Percentiles rank a stretch among this genome's conserved stretches.
phyloP scores from a whole-genome alignment of 2,329 filamentous ascomycete species.

The Cordyceps tenuipes region DNA sequence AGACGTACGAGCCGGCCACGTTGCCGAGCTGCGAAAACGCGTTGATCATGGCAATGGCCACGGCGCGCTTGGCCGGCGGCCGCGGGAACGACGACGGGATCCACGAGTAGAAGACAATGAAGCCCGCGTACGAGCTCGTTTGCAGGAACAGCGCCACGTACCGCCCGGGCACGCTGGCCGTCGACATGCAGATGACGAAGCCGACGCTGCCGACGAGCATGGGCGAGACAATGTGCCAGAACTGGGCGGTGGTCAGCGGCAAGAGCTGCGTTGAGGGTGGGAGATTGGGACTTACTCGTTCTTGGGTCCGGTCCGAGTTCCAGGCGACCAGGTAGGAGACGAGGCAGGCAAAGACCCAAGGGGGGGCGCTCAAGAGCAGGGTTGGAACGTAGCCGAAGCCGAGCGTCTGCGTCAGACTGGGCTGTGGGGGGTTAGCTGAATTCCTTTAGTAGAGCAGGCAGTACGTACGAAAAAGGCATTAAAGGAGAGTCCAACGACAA shows the following conservation, averaged over 20 bases:
- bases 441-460: too few relatives aligned
- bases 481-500: conserved; percentile 50
- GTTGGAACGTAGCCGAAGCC: conserved; percentile 45
- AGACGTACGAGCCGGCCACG: conserved; percentile 55
- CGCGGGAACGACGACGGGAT: conserved; percentile 49
- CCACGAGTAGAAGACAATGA: conserved; percentile 52
- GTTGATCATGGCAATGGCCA: conserved; percentile 53
- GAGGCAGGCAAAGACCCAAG: conserved; percentile 51
- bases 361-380: conserved; percentile 47
- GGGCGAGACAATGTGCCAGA: conserved; percentile 49
- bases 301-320: conserved; percentile 46
- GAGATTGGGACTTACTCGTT: conserved; percentile 33
- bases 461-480: conserved; percentile 47
- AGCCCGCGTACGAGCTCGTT: conserved; percentile 48
- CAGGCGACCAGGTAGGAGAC: conserved; percentile 47
- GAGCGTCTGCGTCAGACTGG: conserved; percentile 43
- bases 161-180: conserved; percentile 45
- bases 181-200: conserved; percentile 53
- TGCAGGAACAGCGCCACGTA: conserved; percentile 55
- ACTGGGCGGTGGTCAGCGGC: conserved; percentile 25
- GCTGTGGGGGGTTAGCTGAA: conserved; percentile 23
- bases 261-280: not conserved
- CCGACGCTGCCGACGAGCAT: conserved; percentile 45
- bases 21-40: conserved; percentile 50
- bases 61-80: conserved; percentile 51